Base-by-base conservation (phyloP, 176 grass and related monocot species). In the Zoysia pacifica region DNA sequence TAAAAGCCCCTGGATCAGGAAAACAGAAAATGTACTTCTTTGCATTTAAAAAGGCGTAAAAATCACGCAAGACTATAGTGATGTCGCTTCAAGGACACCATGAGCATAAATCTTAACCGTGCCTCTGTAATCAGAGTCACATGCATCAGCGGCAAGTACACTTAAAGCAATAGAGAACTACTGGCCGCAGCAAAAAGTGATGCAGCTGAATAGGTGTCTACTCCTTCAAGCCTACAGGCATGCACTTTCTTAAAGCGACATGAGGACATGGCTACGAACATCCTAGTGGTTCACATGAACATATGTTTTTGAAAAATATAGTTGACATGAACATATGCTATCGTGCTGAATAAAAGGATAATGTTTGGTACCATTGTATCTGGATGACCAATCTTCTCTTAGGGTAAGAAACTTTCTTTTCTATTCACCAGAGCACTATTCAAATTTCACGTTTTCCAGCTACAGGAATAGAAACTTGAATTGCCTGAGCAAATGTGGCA, bases 401-500 rank as follows among this genome's bases (percentile, higher is more conserved):
- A 41, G 37, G 50, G 48, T 45, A 52, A 72, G 20, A 43, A 18
- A 5, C 67, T 85, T 43, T 62, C 12, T 65, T 58, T 74, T 66
- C 72, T 77, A 75, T 76, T 28, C 44, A 58, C 13, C 44, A 65
- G 66, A 78, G n/a, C 16, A 68, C 15, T 70, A 49, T 73, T 97
- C 88, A 97, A 84, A 44, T 64, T 82, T 93, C 89, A 65, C 70
- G 73, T 10, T 86, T 90, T 65, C 74, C 86, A 61, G 51, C 78
- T 69, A 60, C 49, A 58, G 83, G 78, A 40, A 98, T 19, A 58
- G 79, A 87, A 3, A 89, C 96, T 65, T 93, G 72, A 55, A 99
- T 89, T 75, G 96, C 88, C 86, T 93, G 92, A 74, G 69, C 69
- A 60, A 95, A 99, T 20, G 86, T 95, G 48, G 96, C 83, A 79